Evolutionary conservation across 176 grass and related monocot species (phyloP).

Genomic region (Oryza australiensis): DNA sequence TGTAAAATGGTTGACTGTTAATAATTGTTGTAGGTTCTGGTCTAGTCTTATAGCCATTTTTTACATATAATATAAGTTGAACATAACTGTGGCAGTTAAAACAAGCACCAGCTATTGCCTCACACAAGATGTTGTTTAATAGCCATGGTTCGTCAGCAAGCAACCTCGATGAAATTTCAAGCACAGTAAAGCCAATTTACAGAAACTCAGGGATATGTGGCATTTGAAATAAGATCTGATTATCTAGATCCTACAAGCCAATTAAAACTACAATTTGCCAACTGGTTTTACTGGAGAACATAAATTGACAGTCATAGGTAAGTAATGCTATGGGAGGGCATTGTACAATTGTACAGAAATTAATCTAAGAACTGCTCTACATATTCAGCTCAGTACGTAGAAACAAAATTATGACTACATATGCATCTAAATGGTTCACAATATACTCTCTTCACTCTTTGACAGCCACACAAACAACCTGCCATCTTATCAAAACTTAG

Average conservation of each 20-base stretch:
- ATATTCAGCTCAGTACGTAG: background rate
- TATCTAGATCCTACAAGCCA: background rate
- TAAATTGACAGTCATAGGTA: background rate
- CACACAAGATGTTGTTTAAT: background rate
- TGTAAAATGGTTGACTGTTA: too few species aligned
- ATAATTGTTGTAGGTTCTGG: background rate
- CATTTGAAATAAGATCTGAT: background rate
- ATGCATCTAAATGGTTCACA: background rate
- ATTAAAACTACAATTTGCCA: background rate
- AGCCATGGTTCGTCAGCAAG: background rate
- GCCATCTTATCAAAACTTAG: background rate
- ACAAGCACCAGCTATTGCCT: background rate
- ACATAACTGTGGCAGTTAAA: background rate
- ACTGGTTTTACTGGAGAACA: background rate
- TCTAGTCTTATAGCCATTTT: background rate
- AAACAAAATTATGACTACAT: conserved; percentile 2
- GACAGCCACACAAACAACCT: background rate
- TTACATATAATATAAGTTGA: background rate
- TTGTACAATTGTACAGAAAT: background rate
- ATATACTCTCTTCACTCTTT: background rate
- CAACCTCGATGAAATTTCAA: background rate
- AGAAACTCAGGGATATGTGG: background rate
- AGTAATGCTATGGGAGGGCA: background rate
- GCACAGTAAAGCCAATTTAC: background rate
- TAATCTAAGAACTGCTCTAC: too few species aligned